phyloP scores from a whole-genome alignment of 2,329 filamentous ascomycete genomes.

The Fusarium agapanthi region DNA sequence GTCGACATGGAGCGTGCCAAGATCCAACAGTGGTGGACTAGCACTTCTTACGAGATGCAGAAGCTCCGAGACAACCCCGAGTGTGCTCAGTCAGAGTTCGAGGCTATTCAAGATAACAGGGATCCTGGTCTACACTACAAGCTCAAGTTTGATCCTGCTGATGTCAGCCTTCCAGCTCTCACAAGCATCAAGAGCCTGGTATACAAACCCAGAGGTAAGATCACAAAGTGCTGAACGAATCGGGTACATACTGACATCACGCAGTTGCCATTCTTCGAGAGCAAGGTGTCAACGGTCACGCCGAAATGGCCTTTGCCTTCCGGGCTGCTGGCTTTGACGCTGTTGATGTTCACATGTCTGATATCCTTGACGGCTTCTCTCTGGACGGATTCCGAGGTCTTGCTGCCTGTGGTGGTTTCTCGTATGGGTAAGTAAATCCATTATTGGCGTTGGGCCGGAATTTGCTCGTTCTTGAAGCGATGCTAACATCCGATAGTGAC shows the following conservation, averaged over 20 bases:
- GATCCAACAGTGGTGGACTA: conserved; percentile 88
- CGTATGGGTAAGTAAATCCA: conserved; percentile 69
- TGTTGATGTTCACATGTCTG: conserved; percentile 96
- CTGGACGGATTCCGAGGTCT: conserved; percentile 86
- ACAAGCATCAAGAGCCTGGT: conserved; percentile 60
- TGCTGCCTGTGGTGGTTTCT: conserved; percentile 96
- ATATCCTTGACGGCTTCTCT: conserved; percentile 82
- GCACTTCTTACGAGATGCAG: conserved; percentile 92
- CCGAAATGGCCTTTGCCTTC: conserved; percentile 99
- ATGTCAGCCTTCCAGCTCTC: conserved; percentile 73
- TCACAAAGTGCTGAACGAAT: neutral
- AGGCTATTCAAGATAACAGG: conserved; percentile 74
- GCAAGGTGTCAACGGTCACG: conserved; percentile 93
- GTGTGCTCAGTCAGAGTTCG: conserved; percentile 86
- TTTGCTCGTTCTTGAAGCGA: neutral
- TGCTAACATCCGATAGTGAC: conserved; percentile 54
- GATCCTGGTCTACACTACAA: conserved; percentile 89
- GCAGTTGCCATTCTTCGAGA: conserved; percentile 93
- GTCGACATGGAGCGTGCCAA: conserved; percentile 74
- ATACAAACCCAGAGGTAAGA: conserved; percentile 60
- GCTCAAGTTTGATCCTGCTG: conserved; percentile 80
- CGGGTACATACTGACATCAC: conserved; percentile 62
- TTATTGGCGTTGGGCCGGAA: too few species aligned
- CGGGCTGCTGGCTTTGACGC: conserved; percentile 88
- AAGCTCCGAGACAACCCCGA: conserved; percentile 86